Evolutionary conservation across 148 eudicot genomes (phyloP).

Genomic region (Bassia scoparia): DNA sequence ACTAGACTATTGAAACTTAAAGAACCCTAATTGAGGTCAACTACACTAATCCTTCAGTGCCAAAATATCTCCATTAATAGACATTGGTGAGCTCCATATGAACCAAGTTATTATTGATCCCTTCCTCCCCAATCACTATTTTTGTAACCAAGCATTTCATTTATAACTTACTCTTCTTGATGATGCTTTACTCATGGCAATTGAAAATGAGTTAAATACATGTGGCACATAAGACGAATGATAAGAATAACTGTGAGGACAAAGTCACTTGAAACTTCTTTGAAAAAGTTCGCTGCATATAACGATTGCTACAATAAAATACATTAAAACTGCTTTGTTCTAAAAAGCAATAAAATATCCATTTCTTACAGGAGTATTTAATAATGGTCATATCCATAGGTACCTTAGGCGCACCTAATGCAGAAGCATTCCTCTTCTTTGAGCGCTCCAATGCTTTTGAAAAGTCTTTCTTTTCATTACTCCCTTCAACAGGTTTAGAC

Average conservation of each 20-base stretch:
- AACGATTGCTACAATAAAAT: neutral
- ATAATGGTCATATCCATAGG: constrained; percentile 11
- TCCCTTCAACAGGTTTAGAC: constrained; percentile 31
- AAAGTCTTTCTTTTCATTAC: constrained; percentile 54
- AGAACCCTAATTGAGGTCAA: neutral
- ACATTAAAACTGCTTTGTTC: no score
- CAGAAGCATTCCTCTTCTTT: constrained; percentile 86
- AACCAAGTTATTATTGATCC: neutral
- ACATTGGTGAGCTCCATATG: neutral
- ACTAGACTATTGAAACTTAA: neutral
- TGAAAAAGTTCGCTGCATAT: neutral
- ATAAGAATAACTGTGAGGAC: neutral
- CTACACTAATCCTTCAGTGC: neutral
- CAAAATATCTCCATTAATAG: neutral
- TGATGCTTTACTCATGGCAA: neutral
- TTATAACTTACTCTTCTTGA: neutral
- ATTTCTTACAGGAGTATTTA: neutral
- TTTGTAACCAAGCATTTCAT: neutral
- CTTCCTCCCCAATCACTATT: neutral
- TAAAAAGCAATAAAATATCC: no score
- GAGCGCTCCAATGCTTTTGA: constrained; percentile 69
- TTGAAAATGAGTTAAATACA: neutral
- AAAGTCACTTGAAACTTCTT: neutral
- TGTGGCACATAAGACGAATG: neutral
- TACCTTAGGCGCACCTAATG: constrained; percentile 97